Percentiles rank a stretch among this genome's conserved stretches.
Evolutionary conservation across 257 asterid genomes (phyloP).

Genomic region (Penstemon barbatus): DNA sequence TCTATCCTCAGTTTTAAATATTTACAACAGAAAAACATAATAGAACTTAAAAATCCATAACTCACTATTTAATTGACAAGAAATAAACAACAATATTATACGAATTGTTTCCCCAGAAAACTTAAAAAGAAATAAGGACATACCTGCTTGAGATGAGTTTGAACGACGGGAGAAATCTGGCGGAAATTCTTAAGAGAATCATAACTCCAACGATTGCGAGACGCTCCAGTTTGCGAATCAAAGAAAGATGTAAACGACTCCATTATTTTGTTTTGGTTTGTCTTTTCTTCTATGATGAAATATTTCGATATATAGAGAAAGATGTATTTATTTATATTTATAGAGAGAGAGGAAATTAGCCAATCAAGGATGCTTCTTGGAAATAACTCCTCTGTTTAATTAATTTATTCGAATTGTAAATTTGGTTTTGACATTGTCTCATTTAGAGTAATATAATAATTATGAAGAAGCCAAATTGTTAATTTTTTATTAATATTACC

Average conservation of each 20-base stretch:
- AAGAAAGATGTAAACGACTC: constrained; percentile 74
- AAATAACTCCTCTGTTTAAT: no score
- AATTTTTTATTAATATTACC: no score
- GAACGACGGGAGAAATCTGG: constrained; percentile 88
- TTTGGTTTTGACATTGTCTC: no score
- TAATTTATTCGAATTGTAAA: no score
- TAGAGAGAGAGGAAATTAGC: no score
- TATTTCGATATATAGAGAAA: background rate
- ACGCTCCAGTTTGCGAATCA: constrained; percentile 49
- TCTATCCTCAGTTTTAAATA: no score
- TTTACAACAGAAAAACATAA: no score
- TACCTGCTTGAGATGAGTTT: constrained; percentile 88
- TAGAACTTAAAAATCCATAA: no score
- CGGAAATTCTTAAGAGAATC: constrained; percentile 87
- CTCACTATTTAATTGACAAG: background rate
- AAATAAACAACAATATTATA: background rate
- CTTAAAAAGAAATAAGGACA: background rate
- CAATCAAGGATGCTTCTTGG: no score
- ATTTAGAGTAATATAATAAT: no score
- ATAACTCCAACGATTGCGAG: constrained; percentile 68
- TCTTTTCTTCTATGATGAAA: background rate
- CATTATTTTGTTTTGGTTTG: constrained; percentile 35
- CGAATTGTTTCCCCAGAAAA: background rate
- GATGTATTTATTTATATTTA: no score
- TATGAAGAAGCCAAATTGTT: no score